These are phyloP conservation scores for Cyclotella atomus DNA, from an alignment of 108 stramenopile genomes.

Conservation along the genomic window DNA sequence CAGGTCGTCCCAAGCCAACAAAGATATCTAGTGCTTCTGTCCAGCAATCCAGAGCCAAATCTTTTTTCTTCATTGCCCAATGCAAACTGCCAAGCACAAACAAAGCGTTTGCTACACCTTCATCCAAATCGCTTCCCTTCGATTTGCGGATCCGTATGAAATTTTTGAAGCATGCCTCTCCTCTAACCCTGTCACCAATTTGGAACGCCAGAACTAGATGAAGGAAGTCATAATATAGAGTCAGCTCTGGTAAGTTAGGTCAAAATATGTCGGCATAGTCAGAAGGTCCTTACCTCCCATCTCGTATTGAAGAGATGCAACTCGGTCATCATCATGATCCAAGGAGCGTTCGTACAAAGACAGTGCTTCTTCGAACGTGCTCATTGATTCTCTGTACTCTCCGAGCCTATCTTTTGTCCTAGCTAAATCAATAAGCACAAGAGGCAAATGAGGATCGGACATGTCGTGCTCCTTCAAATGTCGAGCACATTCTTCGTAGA, in stretches of 20 bases:
- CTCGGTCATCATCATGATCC: constrained; percentile 40
- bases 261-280: too few species aligned
- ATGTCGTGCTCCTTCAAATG: constrained; percentile 49
- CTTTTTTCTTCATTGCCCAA: constrained; percentile 50
- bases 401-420: constrained; percentile 44
- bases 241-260: too few species aligned
- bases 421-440: constrained; percentile 48
- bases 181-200: constrained; percentile 42
- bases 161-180: constrained; percentile 38
- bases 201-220: constrained; percentile 50
- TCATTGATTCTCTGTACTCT: constrained; percentile 42
- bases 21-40: constrained; percentile 41
- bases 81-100: constrained; percentile 44
- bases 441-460: constrained; percentile 41
- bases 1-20: constrained; percentile 27
- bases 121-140: constrained; percentile 39
- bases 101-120: constrained; percentile 49
- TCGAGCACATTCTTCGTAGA: constrained; percentile 49
- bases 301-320: constrained; percentile 48
- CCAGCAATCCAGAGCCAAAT: constrained; percentile 42
- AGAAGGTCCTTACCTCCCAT: too few species aligned
- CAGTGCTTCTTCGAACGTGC: constrained; percentile 43
- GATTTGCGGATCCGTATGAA: constrained; percentile 45
- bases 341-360: constrained; percentile 30
- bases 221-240: too few species aligned